A percentile compares a stretch with the other conserved stretches of the same genome.
Conservation (phyloP, 2,329 filamentous ascomycete species). For the Alternaria metachromatica region DNA sequence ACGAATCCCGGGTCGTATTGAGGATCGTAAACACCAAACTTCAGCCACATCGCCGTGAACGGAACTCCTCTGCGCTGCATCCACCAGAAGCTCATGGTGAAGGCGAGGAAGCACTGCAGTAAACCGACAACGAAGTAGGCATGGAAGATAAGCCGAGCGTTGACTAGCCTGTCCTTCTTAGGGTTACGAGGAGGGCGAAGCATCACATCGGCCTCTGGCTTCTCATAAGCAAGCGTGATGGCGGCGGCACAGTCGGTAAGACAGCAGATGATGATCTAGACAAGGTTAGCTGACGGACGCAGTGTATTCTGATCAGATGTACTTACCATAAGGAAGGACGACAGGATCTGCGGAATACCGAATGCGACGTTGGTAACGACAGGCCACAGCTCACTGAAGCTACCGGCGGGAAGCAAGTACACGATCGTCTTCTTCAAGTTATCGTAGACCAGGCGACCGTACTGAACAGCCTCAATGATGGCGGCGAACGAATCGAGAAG, state of each 20-base stretch:
- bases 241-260: slow-evolving; percentile 73
- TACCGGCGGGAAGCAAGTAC: slow-evolving; percentile 76
- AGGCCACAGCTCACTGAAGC: slow-evolving; percentile 77
- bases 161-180: slow-evolving; percentile 73
- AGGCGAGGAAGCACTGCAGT: slow-evolving; percentile 49
- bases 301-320: background rate
- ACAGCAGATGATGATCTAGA: slow-evolving; percentile 58
- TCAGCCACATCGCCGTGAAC: slow-evolving; percentile 72
- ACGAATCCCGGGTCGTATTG: slow-evolving; percentile 36
- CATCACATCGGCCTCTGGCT: slow-evolving; percentile 77
- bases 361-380: slow-evolving; percentile 76
- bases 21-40: slow-evolving; percentile 36
- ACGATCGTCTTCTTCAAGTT: slow-evolving; percentile 79
- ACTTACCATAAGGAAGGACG: slow-evolving; percentile 70
- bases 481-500: slow-evolving; percentile 73
- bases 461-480: slow-evolving; percentile 74
- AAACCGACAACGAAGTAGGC: slow-evolving; percentile 75
- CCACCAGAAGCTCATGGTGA: slow-evolving; percentile 57
- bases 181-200: slow-evolving; percentile 71
- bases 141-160: slow-evolving; percentile 75
- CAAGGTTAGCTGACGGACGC: background rate
- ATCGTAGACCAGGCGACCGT: slow-evolving; percentile 78
- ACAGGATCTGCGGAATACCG: slow-evolving; percentile 75
- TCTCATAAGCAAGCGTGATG: slow-evolving; percentile 76
- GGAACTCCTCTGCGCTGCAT: slow-evolving; percentile 58